Evolutionary conservation across 2,329 filamentous ascomycete genomes (phyloP).

Genomic region (Cladorrhinum sp.): DNA sequence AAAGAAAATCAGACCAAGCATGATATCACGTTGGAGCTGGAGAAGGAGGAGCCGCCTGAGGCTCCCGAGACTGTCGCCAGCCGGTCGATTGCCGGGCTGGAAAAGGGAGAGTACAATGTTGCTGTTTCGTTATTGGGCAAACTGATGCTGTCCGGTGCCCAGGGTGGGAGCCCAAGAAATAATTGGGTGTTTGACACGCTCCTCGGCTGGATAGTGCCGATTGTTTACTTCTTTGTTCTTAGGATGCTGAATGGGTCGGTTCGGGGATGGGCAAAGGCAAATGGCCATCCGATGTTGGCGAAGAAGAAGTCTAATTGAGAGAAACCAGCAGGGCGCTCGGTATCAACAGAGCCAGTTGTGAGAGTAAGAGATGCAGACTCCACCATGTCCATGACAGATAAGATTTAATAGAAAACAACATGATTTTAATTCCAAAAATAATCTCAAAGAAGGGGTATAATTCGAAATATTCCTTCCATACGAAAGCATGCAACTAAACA

Average conservation of each 20-base stretch:
- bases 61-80: conserved; percentile 74
- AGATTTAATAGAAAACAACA: too few species aligned
- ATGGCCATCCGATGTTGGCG: conserved; percentile 50
- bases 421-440: background rate
- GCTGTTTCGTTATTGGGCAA: conserved; percentile 71
- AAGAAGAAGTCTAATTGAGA: conserved; percentile 13
- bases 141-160: conserved; percentile 62
- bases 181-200: conserved; percentile 60
- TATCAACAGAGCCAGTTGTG: too few species aligned
- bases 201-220: conserved; percentile 49
- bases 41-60: conserved; percentile 78
- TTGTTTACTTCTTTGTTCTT: conserved; percentile 59
- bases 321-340: too few species aligned
- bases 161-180: conserved; percentile 57
- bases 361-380: too few species aligned
- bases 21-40: conserved; percentile 71
- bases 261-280: conserved; percentile 51
- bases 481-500: conserved; percentile 11
- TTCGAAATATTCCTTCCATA: background rate
- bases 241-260: conserved; percentile 58
- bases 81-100: conserved; percentile 67
- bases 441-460: background rate
- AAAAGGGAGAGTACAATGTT: conserved; percentile 76
- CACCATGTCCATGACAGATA: too few species aligned
- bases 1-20: conserved; percentile 79